Percentiles rank a stretch among this genome's conserved stretches.
These are phyloP conservation scores for Flaveria floridana DNA, from an alignment of 140 eudicot species.

Conservation along the genomic window DNA sequence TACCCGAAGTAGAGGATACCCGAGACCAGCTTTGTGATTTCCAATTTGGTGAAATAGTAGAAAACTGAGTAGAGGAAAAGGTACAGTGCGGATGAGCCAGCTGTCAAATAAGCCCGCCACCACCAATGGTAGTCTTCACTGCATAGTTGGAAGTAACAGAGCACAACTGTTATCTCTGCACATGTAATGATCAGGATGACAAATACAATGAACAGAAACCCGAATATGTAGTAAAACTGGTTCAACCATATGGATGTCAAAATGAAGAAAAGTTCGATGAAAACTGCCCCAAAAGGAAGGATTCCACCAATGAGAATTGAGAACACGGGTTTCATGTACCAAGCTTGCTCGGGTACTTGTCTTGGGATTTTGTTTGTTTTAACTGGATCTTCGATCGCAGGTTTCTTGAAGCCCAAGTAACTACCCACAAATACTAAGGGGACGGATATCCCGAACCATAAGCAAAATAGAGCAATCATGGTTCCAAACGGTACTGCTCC, in stretches of 20 bases:
- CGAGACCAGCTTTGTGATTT: conserved; percentile 69
- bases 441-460: conserved; percentile 93
- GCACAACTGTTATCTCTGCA: conserved; percentile 79
- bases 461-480: conserved; percentile 79
- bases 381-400: conserved; percentile 80
- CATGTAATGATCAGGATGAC: conserved; percentile 74
- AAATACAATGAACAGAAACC: conserved; percentile 86
- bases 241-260: conserved; percentile 87
- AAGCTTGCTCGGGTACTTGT: conserved; percentile 88
- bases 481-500: conserved; percentile 95
- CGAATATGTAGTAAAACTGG: conserved; percentile 90
- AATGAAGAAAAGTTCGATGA: conserved; percentile 83
- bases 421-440: conserved; percentile 90
- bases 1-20: conserved; percentile 69
- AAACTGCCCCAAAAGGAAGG: conserved; percentile 92
- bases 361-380: conserved; percentile 85
- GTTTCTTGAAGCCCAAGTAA: conserved; percentile 83
- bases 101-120: conserved; percentile 91
- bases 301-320: conserved; percentile 88
- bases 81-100: conserved; percentile 83
- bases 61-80: conserved; percentile 81
- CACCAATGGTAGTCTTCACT: conserved; percentile 95
- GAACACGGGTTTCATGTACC: conserved; percentile 93
- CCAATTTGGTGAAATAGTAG: conserved; percentile 83
- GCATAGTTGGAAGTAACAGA: conserved; percentile 85